Evolutionary conservation across 1,284 basidiomycete species (phyloP), one percentile per base, ranked within the genome.

Genomic region (Cutaneotrichosporon cyanovorans): DNA sequence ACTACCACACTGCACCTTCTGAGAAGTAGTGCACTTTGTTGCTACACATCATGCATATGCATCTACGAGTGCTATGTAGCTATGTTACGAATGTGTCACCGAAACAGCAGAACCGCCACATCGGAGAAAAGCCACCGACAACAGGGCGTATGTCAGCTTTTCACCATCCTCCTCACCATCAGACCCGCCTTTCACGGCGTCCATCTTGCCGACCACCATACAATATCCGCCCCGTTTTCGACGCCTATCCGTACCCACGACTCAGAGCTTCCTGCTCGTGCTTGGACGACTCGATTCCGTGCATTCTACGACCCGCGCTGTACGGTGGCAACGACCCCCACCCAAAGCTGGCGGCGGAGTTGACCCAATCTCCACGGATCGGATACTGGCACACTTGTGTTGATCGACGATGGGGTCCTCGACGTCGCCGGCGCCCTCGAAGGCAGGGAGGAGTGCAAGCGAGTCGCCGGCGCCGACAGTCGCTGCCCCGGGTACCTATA

Each of bases 401-500:
- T 18, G 20, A 46, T 30, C 19, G 12, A 46, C 5, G 21, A 69
- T 69, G 67, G 62, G 63, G 16, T 62, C 63, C 8, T 61, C 60
- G 19, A 62, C 63, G 10, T 61, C 60, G 9, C 67, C 67, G 19
- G 60, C 43, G 7, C 43, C 67, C 1, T 38, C 66, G 56, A 54
- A 48, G 21, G 45, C 53, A 34, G 57, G 61, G 23, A 53, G 59
- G 38, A 50, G 53, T 2, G 56, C 56, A 4, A 65, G 61, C 40
- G 64, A 65, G 22, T 63, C 68, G 9, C 68, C 68, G 1, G 65
- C 62, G 10, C 80, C 82, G 28, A 76, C 59, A 4, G 46, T 84
- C 45, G 81, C 82, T 2, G 76, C 78, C 53, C 83, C 84, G 47
- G 85, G 86, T 38, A 78, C 81, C 20, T 89, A 87, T 67, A 75